phyloP scores from a whole-genome alignment of 2,329 filamentous ascomycete species.

The Coniochaeta sp. region DNA sequence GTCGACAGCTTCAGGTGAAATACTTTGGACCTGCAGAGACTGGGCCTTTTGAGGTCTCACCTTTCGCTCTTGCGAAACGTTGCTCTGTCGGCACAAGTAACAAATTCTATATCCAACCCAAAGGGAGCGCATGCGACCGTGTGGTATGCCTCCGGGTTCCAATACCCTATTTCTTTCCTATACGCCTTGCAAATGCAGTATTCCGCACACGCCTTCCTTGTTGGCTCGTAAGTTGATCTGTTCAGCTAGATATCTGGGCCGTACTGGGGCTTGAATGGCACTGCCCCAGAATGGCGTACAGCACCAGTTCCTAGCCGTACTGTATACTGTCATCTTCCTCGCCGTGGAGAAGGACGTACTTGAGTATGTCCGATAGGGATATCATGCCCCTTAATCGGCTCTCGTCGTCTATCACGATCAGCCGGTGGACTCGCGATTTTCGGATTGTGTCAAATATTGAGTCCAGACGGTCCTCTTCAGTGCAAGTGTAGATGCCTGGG shows the following conservation, averaged over 20 bases:
- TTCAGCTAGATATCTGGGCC: background rate
- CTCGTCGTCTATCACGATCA: constrained; percentile 88
- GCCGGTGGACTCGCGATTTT: constrained; percentile 85
- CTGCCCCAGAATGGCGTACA: background rate
- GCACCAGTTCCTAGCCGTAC: constrained; percentile 5
- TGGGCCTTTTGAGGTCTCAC: background rate
- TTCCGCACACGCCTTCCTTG: background rate
- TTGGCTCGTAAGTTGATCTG: background rate
- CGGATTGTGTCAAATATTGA: constrained; percentile 96
- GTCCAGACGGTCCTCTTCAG: constrained; percentile 81
- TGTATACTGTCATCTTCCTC: constrained; percentile 46
- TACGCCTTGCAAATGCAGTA: constrained; percentile 19
- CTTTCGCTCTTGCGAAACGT: background rate
- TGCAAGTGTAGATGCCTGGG: constrained; percentile 94
- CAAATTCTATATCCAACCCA: background rate
- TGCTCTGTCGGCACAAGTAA: background rate
- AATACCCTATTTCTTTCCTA: constrained; percentile 8
- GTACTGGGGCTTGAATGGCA: background rate
- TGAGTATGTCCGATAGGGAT: constrained; percentile 91
- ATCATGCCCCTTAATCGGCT: constrained; percentile 81
- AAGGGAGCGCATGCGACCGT: constrained; percentile 14
- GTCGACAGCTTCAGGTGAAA: background rate
- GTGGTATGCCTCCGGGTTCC: constrained; percentile 14
- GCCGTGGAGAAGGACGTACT: constrained; percentile 82
- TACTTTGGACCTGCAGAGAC: background rate